A percentile compares a stretch with the other conserved stretches of the same genome.
phyloP scores from a whole-genome alignment of 1,139 yeast species.

The Kurtzmaniella quercitrusa region DNA sequence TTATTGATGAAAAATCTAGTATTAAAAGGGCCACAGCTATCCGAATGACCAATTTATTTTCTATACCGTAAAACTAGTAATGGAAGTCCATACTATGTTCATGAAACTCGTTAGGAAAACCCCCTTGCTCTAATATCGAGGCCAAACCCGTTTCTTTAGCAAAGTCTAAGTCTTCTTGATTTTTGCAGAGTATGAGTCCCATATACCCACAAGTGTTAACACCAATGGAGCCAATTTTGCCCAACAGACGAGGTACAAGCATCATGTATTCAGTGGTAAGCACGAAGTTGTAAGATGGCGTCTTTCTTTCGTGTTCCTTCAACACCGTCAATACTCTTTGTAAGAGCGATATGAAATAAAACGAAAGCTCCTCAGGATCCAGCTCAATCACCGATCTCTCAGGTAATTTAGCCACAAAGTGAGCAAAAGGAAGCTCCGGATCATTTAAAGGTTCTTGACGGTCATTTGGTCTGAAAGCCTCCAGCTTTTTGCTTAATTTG shows the following conservation, averaged over 20 bases:
- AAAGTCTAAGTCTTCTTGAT: slow-evolving; percentile 44
- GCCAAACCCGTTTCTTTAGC: slow-evolving; percentile 43
- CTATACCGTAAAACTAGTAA: slow-evolving; percentile 20
- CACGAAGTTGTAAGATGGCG: slow-evolving; percentile 66
- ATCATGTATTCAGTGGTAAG: slow-evolving; percentile 82
- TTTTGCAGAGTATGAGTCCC: slow-evolving; percentile 76
- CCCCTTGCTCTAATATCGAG: slow-evolving; percentile 52
- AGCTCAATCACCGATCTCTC: slow-evolving; percentile 30
- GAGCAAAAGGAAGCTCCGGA: slow-evolving; percentile 70
- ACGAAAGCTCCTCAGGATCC: slow-evolving; percentile 51
- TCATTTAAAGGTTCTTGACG: slow-evolving; percentile 59
- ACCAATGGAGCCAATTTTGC: slow-evolving; percentile 44
- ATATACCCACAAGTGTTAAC: slow-evolving; percentile 78
- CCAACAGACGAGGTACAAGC: slow-evolving; percentile 70
- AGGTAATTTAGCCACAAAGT: slow-evolving; percentile 69
- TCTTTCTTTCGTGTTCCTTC: slow-evolving; percentile 42
- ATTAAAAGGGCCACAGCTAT: too few relatives aligned
- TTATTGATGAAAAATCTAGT: too few relatives aligned
- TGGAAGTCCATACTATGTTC: slow-evolving; percentile 32
- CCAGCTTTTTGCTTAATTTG: slow-evolving; percentile 40
- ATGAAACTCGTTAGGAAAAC: slow-evolving; percentile 49
- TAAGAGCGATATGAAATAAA: slow-evolving; percentile 66
- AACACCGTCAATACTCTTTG: slow-evolving; percentile 66
- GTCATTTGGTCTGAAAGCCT: slow-evolving; percentile 50
- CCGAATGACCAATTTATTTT: too few relatives aligned